Percentiles rank a stretch among this genome's conserved stretches.
These are phyloP conservation scores for Wickerhamiella azyma DNA, from an alignment of 805 yeast species.

Conservation along the genomic window DNA sequence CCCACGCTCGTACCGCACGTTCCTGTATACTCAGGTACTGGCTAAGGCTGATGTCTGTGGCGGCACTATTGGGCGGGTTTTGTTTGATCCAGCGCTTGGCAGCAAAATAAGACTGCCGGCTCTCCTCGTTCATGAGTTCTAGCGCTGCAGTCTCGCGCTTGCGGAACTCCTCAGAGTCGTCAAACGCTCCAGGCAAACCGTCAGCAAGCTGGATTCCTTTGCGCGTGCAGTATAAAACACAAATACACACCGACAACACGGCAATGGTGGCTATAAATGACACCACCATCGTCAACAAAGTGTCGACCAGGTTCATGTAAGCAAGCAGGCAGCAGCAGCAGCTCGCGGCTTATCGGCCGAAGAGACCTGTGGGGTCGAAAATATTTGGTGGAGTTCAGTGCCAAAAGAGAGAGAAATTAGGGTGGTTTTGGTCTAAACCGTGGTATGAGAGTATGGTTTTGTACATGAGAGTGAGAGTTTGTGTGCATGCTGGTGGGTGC, in stretches of 20 bases:
- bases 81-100: slow-evolving; percentile 36
- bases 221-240: slow-evolving; percentile 12
- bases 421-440: too few species aligned
- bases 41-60: slow-evolving; percentile 35
- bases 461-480: too few species aligned
- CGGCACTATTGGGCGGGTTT: slow-evolving; percentile 31
- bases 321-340: background rate
- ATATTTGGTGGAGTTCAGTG: too few species aligned
- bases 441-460: too few species aligned
- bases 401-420: too few species aligned
- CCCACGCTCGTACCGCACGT: slow-evolving; percentile 84
- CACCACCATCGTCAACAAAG: slow-evolving; percentile 5
- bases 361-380: too few species aligned
- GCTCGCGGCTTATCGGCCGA: too few species aligned
- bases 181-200: slow-evolving; percentile 44
- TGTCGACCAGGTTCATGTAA: slow-evolving; percentile 3
- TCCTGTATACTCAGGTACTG: slow-evolving; percentile 63
- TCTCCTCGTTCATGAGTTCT: slow-evolving; percentile 40
- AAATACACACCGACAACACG: slow-evolving; percentile 8
- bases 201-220: slow-evolving; percentile 26
- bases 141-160: slow-evolving; percentile 51
- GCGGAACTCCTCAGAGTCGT: slow-evolving; percentile 46
- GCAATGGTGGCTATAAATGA: slow-evolving; percentile 12
- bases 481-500: too few species aligned
- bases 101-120: slow-evolving; percentile 51